Percentiles rank a stretch among this genome's conserved stretches.
Evolutionary conservation across 129 eudicot genomes (phyloP).

Genomic region (Silybum marianum): DNA sequence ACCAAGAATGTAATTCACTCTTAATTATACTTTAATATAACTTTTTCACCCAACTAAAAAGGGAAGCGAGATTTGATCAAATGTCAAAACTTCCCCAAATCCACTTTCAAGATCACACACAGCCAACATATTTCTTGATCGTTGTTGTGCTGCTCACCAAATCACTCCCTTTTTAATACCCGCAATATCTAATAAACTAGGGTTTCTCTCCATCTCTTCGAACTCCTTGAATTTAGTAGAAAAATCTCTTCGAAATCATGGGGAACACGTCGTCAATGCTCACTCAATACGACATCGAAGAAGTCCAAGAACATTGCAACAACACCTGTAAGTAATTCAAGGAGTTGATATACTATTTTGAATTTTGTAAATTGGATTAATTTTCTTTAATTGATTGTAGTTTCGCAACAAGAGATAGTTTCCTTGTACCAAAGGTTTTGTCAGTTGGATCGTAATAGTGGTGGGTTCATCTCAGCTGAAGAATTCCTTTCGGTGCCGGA

Average conservation of each 20-base stretch:
- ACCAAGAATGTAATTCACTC: too few relatives aligned
- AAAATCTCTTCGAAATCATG: slow-evolving; percentile 34
- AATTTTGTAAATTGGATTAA: background rate
- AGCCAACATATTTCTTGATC: background rate
- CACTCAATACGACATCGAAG: slow-evolving; percentile 85
- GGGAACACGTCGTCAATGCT: slow-evolving; percentile 85
- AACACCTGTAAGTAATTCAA: slow-evolving; percentile 46
- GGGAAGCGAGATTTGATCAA: background rate
- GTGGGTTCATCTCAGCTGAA: slow-evolving; percentile 86
- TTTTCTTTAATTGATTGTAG: slow-evolving; percentile 31
- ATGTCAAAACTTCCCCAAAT: slow-evolving; percentile 24
- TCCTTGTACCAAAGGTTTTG: slow-evolving; percentile 89
- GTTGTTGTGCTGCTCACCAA: slow-evolving; percentile 39
- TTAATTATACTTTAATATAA: too few relatives aligned
- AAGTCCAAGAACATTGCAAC: slow-evolving; percentile 81
- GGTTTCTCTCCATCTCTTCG: slow-evolving; percentile 17
- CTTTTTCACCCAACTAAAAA: background rate
- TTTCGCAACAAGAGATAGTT: slow-evolving; percentile 91
- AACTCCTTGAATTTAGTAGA: slow-evolving; percentile 10
- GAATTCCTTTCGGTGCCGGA: slow-evolving; percentile 93
- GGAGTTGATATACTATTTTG: too few relatives aligned
- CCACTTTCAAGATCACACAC: slow-evolving; percentile 32
- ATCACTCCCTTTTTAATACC: slow-evolving; percentile 9
- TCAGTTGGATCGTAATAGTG: slow-evolving; percentile 83
- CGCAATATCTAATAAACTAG: slow-evolving; percentile 1